These are phyloP conservation scores for Pelomyxa schiedti DNA, from an alignment of 78 protist genomes.

Conservation along the genomic window DNA sequence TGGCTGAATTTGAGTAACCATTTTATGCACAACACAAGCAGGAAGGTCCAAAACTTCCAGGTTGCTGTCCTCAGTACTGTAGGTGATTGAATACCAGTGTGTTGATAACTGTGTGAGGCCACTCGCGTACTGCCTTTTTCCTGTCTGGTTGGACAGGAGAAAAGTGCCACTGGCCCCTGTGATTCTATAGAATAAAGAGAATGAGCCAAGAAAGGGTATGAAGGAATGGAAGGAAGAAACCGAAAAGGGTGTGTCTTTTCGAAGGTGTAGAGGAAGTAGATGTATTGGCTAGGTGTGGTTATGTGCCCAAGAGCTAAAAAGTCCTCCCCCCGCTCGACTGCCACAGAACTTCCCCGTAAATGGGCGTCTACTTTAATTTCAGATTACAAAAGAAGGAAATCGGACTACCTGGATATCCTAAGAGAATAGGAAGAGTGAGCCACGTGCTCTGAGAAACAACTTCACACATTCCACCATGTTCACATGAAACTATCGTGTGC, in stretches of 20 bases:
- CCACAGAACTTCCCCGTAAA: neutral
- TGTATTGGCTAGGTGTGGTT: neutral
- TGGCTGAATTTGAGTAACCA: no score
- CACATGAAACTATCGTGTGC: neutral
- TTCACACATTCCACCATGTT: neutral
- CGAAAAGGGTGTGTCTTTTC: neutral
- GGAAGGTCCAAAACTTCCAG: no score
- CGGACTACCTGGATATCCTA: no score
- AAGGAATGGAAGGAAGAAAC: no score
- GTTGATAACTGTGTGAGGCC: neutral
- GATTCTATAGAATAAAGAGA: no score
- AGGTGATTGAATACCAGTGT: neutral
- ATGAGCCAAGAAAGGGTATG: no score
- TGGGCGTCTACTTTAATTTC: no score
- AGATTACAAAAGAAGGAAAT: no score
- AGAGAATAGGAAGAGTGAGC: no score
- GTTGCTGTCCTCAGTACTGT: neutral
- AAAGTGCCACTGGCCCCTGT: neutral
- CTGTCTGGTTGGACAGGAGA: neutral
- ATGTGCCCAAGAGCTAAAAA: neutral
- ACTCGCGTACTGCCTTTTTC: neutral
- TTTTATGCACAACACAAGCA: no score
- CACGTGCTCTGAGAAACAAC: neutral
- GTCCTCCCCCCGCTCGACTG: neutral
- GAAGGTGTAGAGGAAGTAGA: neutral